A percentile compares a stretch with the other conserved stretches of the same genome.
Evolutionary conservation across 2,329 filamentous ascomycete genomes (phyloP).

Genomic region (Aspergillus carbonarius): DNA sequence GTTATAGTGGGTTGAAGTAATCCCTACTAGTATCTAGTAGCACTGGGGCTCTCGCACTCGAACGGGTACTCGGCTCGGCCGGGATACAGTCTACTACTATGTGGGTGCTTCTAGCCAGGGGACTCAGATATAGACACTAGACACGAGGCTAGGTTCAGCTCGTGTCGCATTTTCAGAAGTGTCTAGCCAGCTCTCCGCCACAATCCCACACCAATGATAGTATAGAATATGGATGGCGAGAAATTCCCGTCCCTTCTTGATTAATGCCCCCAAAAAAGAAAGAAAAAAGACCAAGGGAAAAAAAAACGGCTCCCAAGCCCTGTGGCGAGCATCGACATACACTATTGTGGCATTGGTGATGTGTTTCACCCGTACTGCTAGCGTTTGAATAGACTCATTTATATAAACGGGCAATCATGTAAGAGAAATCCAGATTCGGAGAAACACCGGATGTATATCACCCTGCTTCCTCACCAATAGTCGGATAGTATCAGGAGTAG

Average conservation of each 20-base stretch:
- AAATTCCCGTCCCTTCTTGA: not conserved
- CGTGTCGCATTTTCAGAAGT: not conserved
- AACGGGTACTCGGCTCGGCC: not conserved
- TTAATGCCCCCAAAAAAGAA: too few species aligned
- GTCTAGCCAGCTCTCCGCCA: not conserved
- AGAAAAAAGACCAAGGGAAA: too few species aligned
- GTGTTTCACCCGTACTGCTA: not conserved
- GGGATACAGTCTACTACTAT: not conserved
- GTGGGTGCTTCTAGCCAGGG: not conserved
- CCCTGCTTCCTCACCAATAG: not conserved
- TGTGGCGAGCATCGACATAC: too few species aligned
- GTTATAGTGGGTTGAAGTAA: not conserved
- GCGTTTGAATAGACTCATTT: not conserved
- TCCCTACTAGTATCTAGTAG: not conserved
- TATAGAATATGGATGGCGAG: not conserved
- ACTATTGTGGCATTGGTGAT: not conserved
- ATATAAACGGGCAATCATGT: not conserved
- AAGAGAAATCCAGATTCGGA: not conserved
- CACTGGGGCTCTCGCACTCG: not conserved
- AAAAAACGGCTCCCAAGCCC: too few species aligned
- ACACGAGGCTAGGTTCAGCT: not conserved
- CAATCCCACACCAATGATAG: not conserved
- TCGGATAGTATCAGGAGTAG: not conserved
- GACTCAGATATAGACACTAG: not conserved
- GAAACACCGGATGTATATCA: not conserved